Evolutionary conservation across 2,329 filamentous ascomycete species (phyloP).

Genomic region (Beauveria medogensis): DNA sequence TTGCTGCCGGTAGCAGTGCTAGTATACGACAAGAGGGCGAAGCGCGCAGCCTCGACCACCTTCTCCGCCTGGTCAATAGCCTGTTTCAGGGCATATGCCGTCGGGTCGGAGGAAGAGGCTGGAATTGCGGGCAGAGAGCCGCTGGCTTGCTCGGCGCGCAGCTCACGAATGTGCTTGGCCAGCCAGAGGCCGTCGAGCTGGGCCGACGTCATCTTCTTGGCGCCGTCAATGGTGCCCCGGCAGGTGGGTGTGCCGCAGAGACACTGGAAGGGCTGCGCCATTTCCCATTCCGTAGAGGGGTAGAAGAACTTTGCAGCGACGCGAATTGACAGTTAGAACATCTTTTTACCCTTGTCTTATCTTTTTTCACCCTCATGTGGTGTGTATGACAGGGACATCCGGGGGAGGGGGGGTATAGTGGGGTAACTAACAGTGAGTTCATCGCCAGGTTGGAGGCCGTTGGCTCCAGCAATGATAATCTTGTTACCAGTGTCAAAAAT

Average conservation of each 20-base stretch:
- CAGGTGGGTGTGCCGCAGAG: slow-evolving; percentile 51
- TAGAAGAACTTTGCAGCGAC: slow-evolving; percentile 54
- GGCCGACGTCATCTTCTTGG: slow-evolving; percentile 46
- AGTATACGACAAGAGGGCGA: slow-evolving; percentile 34
- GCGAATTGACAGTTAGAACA: neutral
- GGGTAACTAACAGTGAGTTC: slow-evolving; percentile 45
- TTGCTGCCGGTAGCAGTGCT: slow-evolving; percentile 10
- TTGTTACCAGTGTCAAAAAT: slow-evolving; percentile 52
- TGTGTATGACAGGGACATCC: too few species aligned
- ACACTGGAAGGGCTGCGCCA: slow-evolving; percentile 65
- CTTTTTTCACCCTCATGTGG: neutral
- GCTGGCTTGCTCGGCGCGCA: slow-evolving; percentile 36
- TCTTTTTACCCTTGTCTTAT: neutral
- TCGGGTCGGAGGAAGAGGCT: slow-evolving; percentile 27
- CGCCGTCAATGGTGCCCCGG: slow-evolving; percentile 54
- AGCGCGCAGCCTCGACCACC: slow-evolving; percentile 36
- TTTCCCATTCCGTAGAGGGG: slow-evolving; percentile 65
- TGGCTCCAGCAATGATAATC: slow-evolving; percentile 49
- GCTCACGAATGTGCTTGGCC: slow-evolving; percentile 51
- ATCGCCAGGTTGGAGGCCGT: slow-evolving; percentile 45
- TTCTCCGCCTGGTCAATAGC: slow-evolving; percentile 39
- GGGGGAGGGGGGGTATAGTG: neutral
- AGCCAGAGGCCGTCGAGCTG: slow-evolving; percentile 53
- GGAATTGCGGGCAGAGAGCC: slow-evolving; percentile 2
- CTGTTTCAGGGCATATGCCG: slow-evolving; percentile 33